Conservation (phyloP, 2,329 filamentous ascomycete species). For the Colletotrichum sojae region DNA sequence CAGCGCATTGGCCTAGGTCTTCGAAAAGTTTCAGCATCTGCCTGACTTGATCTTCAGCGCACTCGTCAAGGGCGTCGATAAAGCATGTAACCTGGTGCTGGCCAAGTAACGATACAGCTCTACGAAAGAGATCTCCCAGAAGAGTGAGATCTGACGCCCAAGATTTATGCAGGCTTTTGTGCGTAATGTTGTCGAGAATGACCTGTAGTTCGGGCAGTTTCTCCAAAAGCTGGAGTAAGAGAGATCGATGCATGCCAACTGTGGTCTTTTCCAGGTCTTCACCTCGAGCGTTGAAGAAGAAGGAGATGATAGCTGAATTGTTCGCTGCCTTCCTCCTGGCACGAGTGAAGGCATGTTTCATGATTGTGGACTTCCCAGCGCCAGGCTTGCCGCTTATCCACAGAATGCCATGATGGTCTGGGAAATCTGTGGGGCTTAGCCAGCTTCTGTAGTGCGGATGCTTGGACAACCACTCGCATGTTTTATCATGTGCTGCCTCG, state of each 20-base stretch:
- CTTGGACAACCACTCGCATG: slow-evolving; percentile 58
- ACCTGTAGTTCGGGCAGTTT: slow-evolving; percentile 1
- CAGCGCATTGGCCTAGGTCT: slow-evolving; percentile 44
- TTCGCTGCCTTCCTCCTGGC: slow-evolving; percentile 38
- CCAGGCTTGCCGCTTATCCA: slow-evolving; percentile 65
- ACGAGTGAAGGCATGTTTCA: slow-evolving; percentile 54
- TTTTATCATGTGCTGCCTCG: slow-evolving; percentile 52
- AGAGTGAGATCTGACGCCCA: neutral
- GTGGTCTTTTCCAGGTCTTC: slow-evolving; percentile 28
- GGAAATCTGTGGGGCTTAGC: slow-evolving; percentile 46
- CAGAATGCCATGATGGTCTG: slow-evolving; percentile 55
- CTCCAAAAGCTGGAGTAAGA: slow-evolving; percentile 27
- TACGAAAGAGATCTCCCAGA: neutral
- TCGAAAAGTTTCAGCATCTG: slow-evolving; percentile 62
- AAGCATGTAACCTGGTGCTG: slow-evolving; percentile 43
- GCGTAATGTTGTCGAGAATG: neutral
- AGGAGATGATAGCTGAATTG: slow-evolving; percentile 22
- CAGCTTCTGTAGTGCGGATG: slow-evolving; percentile 52
- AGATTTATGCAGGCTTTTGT: too few species aligned
- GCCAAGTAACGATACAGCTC: slow-evolving; percentile 24
- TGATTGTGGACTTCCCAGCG: slow-evolving; percentile 61
- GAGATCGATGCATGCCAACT: slow-evolving; percentile 36
- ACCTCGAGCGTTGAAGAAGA: slow-evolving; percentile 41
- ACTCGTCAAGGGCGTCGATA: slow-evolving; percentile 65
- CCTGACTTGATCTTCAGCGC: slow-evolving; percentile 56